Base-by-base conservation (phyloP, 192 early-diverging fungal genomes). In the Coemansia nantahalensis region DNA sequence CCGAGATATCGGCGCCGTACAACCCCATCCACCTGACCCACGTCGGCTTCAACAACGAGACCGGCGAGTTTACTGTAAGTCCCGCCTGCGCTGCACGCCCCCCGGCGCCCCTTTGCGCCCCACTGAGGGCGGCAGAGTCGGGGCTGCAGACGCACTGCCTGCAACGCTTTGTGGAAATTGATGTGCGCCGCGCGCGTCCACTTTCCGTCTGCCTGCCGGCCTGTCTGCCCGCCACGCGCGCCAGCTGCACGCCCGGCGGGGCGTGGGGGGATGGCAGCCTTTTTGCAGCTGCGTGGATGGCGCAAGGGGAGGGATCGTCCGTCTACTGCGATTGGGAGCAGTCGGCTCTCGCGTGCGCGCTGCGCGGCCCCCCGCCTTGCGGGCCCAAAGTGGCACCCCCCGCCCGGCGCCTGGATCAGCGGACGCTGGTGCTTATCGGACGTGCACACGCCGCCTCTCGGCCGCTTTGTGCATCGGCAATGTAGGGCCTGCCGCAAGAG, bases 21-120 rank as follows among this genome's bases (percentile, higher is more conserved):
- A 97, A 97, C 62, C 88, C 96, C 15, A 87, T 95, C 34, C 96
- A 98, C 77, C 80, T 98, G 37, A 97, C 94, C 18, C 96, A 98
- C 66, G 96, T 97, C 39, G 96, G 96, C 8, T 98, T 91, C 67
- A 94, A 98, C 67, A 86, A 88, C 52, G 92, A 92, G 45, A 95
- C 92, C 32, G 94, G 93, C 34, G 93, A 98, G 79, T 92, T 92
- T 52, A 90, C 89, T 31, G 86, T 87, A 79, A 54, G 81, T 78
- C 22, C 31, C 6, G 19, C 11, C 39, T 38, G 37, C 36, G 33
- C 17, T 41, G 39, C 39, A 9, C 11, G 41, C 26, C 41, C 19
- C 22, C 41, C 3, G 26, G 4, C 26, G 7, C 7, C 26, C 26
- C 26, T 28, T 28, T 28, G 26, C 26, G 4, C 4, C 26, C 26